Evolutionary conservation across 495 filamentous ascomycete genomes (phyloP), one percentile per base, ranked within the genome.

Genomic region (Hypoxylon rickii): DNA sequence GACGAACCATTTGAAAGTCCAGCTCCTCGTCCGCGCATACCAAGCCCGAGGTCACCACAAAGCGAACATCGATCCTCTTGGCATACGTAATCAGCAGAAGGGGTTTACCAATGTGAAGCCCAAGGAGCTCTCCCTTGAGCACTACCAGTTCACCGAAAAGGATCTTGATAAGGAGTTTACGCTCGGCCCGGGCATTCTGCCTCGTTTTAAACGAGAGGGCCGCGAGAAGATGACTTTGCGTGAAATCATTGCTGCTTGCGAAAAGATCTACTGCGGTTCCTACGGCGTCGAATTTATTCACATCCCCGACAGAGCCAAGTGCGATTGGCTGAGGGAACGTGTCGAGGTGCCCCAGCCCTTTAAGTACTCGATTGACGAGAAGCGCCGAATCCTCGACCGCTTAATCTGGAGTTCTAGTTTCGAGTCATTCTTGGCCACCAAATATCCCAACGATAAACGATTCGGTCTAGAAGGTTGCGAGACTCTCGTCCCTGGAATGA

Each of bases 381-480:
- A 97, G 83, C 89, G 94, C 57, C 83, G 94, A 57, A 96, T 98
- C 57, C 82, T 98, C 56, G 94, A 98, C 72, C 92, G 94, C 70
- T 77, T 98, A 37, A 98, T 98, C 72, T 98, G 94, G 94, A 90
- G 88, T 71, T 92, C 90, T 57, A 96, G 88, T 75, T 98, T 98
- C 70, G 94, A 98, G 74, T 74, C 82, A 41, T 98, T 98, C 83
- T 75, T 95, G 53, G 84, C 93, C 22, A 96, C 90, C 47, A 98
- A 98, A 74, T 97, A 95, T 78, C 95, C 95, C 67, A 98, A 98
- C 75, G 94, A 98, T 79, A 98, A 98, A 83, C 87, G 94, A 63
- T 98, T 98, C 74, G 94, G 94, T 75, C 83, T 98, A 13, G 94
- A 98, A 75, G 94, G 94, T 64, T 96, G 92, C 66, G 95, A 97